Percentiles rank a stretch among this genome's conserved stretches.
phyloP scores from a whole-genome alignment of 306 rosid species.

The Nissolia schottii region DNA sequence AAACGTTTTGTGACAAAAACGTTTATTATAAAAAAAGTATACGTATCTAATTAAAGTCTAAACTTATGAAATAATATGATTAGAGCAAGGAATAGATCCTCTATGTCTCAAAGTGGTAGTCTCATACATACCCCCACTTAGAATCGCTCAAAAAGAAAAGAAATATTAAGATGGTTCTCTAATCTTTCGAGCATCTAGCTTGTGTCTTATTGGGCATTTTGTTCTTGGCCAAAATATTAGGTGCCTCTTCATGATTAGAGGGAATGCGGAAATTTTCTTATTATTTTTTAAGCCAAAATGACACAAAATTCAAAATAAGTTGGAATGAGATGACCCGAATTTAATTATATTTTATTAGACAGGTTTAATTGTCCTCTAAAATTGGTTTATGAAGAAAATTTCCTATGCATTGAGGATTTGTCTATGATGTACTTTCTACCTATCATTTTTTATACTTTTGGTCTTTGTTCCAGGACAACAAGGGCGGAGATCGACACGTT shows the following conservation, averaged over 20 bases:
- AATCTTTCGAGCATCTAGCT: conserved; percentile 25
- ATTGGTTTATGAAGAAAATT: conserved; percentile 23
- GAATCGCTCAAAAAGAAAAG: conserved; percentile 28
- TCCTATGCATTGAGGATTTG: neutral
- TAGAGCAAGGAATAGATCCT: conserved; percentile 45
- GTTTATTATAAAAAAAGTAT: neutral
- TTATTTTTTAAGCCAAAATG: conserved; percentile 11
- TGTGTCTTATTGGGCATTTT: conserved; percentile 19
- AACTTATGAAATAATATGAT: conserved; percentile 25
- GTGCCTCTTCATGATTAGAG: conserved; percentile 37
- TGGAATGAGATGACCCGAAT: conserved; percentile 13
- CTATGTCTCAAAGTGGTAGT: conserved; percentile 33
- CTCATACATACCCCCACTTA: conserved; percentile 43
- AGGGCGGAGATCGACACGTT: no score
- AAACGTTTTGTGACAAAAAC: neutral
- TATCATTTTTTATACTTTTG: neutral
- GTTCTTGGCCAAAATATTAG: conserved; percentile 24
- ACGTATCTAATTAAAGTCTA: neutral
- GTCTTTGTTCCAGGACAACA: no score
- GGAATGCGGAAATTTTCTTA: conserved; percentile 18
- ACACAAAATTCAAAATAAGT: neutral
- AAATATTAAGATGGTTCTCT: conserved; percentile 26
- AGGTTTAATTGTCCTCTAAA: conserved; percentile 35
- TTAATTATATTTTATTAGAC: conserved; percentile 24
- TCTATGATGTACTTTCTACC: neutral